Base-by-base conservation (phyloP, 352 stramenopile species). In the Globisporangium camurandrum region DNA sequence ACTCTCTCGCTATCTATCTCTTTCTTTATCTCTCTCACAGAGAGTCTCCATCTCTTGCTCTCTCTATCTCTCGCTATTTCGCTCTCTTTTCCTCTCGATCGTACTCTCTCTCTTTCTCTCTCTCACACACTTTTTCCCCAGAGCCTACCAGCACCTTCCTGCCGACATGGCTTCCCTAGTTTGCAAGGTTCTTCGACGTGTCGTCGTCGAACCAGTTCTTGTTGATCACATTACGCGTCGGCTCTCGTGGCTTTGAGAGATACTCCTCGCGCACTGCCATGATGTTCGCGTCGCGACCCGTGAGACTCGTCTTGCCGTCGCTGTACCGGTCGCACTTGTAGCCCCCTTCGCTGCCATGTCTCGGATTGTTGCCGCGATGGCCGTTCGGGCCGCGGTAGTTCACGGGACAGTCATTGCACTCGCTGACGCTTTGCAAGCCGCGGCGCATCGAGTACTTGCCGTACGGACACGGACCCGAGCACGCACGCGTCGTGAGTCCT, bases 391-490 rank as follows among this genome's bases (percentile, higher is more conserved):
- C 79, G 9, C 77, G 74, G 22, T 88, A 88, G 43, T 68, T 63
- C 2, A 65, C 31, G 23, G 69, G 64, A 16, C 79, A 88, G 46
- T 84, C 65, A 11, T 78, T 49, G 23, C 76, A 88, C n/a, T 80
- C 72, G 23, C 70, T 85, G 10, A 79, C 55, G 2, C 55, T 70
- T 41, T 77, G 66, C 7, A 87, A 51, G 0, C 79, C 79, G 31
- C 69, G 54, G 1, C 33, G 71, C 62, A 86, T 69, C 16, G 69
- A 84, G 54, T 88, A 91, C 46, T 84, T 88, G 14, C 74, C 79
- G 23, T 70, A 65, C 0, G 76, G 79, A 56, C 76, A 91, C 22
- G 76, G 79, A 1, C 58, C 74, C 5, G 74, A 73, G 54, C 79
- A 88, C 12, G 75, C 64, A 19, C 69, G 61, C 0, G 60, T 69